These are phyloP conservation scores for Alternaria metachromatica DNA, from an alignment of 2,329 filamentous ascomycete species.

Conservation along the genomic window DNA sequence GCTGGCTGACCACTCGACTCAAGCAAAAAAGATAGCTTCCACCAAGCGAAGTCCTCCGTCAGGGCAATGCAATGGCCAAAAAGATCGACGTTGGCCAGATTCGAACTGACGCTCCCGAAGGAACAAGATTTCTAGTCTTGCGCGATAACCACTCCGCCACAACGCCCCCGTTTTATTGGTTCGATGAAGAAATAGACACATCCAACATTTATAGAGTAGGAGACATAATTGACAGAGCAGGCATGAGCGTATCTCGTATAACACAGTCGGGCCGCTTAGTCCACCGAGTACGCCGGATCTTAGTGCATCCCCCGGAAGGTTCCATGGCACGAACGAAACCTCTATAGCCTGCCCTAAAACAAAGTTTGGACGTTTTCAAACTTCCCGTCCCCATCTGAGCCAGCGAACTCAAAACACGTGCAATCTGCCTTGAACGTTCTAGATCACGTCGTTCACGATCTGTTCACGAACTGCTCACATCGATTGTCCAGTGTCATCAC, in stretches of 20 bases:
- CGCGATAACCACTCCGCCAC: constrained; percentile 16
- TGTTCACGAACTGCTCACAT: background rate
- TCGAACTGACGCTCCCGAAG: constrained; percentile 20
- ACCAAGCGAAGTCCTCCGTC: no score
- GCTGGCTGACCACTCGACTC: no score
- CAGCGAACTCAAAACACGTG: background rate
- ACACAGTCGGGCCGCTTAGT: background rate
- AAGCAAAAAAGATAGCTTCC: no score
- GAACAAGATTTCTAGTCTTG: constrained; percentile 21
- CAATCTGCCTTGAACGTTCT: background rate
- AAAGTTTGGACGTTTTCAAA: background rate
- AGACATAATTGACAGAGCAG: no score
- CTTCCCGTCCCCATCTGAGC: background rate
- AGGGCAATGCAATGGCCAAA: background rate
- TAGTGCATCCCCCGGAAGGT: background rate
- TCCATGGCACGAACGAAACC: background rate
- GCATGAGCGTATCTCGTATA: no score
- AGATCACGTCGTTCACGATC: background rate
- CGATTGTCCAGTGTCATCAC: background rate
- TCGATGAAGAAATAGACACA: background rate
- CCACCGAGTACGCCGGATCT: background rate
- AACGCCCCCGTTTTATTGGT: background rate
- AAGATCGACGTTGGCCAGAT: constrained; percentile 17
- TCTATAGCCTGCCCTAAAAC: background rate
- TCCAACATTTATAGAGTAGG: no score